Evolutionary conservation across 139 green algal species (phyloP), one percentile per base, ranked within the genome.

Genomic region (Picochlorum sp.): DNA sequence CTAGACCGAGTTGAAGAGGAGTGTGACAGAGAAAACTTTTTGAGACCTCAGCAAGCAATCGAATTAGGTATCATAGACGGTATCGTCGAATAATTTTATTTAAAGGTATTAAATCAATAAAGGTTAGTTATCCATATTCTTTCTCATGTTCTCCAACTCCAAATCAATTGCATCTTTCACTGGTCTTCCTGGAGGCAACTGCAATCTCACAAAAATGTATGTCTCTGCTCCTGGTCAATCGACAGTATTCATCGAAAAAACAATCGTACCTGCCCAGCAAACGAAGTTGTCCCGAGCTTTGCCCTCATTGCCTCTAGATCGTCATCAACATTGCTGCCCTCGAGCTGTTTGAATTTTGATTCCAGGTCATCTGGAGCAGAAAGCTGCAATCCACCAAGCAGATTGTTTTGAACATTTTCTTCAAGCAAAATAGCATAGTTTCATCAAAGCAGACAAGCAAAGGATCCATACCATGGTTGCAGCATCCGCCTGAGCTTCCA

Each of bases 401-500:
- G 53, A 25, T 18, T 18, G 29, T 18, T 57, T n/a, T 57, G 50
- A 50, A 20, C 18, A 20, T 44, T 44, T 57, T 57, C 18, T n/a
- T 18, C 18, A 57, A 57, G 45, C 18, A 57, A 31, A 57, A 31
- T 57, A n/a, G n/a, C 18, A 18, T 50, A 18, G 50, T 57, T 57
- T 50, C 68, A 18, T 47, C 18, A 47, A 47, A 47, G 18, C 30
- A 32, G 8, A 7, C 24, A 55, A 30, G 13, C 20, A 59, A 57
- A 30, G 86, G 72, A n/a, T n/a, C n/a, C n/a, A n/a, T n/a, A n/a
- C n/a, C 70, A 82, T 55, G 33, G 73, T 67, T n/a, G 80, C 79
- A 32, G 89, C 87, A 63, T 98, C 91, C 7, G 82, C 77, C 72
- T 97, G 78, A 4, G 85, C 80, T 77, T 98, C 92, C 84, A 96